phyloP scores from a whole-genome alignment of 495 filamentous ascomycete genomes.

The Podospora fimiseda region DNA sequence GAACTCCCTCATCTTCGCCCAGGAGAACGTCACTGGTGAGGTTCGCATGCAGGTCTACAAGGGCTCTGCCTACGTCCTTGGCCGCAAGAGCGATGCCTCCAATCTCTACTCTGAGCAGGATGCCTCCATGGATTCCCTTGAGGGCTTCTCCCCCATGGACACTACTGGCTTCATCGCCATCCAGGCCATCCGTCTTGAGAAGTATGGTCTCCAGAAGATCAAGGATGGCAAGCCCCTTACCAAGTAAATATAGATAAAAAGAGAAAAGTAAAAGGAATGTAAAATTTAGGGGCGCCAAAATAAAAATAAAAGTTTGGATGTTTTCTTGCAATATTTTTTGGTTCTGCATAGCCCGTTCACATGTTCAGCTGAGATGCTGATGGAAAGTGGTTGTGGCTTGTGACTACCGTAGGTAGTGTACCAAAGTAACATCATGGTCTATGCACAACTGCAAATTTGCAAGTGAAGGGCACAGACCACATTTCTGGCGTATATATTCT shows the following conservation, averaged over 20 bases:
- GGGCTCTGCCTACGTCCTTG: slow-evolving; percentile 66
- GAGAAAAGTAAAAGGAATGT: background rate
- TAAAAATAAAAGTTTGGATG: slow-evolving; percentile 6
- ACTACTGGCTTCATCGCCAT: slow-evolving; percentile 71
- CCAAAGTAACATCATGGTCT: no score
- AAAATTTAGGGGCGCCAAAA: no score
- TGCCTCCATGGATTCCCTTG: slow-evolving; percentile 82
- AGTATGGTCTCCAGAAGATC: slow-evolving; percentile 69
- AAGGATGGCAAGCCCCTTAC: slow-evolving; percentile 49
- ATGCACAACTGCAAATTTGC: no score
- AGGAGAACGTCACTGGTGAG: slow-evolving; percentile 56
- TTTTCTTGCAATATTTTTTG: background rate
- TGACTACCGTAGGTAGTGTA: no score
- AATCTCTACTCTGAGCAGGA: slow-evolving; percentile 82
- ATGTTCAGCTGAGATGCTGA: no score
- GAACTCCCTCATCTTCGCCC: slow-evolving; percentile 61
- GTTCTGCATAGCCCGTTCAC: no score
- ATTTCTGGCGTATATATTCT: no score
- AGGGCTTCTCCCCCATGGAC: slow-evolving; percentile 68
- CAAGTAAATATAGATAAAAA: slow-evolving; percentile 13
- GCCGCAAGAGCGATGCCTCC: slow-evolving; percentile 67
- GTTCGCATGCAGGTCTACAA: slow-evolving; percentile 73
- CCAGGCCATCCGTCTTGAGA: slow-evolving; percentile 81
- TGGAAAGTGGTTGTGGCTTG: no score
- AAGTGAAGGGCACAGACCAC: no score